Evolutionary conservation across 345 rosid genomes (phyloP).

Genomic region (Eucalyptus regnans): DNA sequence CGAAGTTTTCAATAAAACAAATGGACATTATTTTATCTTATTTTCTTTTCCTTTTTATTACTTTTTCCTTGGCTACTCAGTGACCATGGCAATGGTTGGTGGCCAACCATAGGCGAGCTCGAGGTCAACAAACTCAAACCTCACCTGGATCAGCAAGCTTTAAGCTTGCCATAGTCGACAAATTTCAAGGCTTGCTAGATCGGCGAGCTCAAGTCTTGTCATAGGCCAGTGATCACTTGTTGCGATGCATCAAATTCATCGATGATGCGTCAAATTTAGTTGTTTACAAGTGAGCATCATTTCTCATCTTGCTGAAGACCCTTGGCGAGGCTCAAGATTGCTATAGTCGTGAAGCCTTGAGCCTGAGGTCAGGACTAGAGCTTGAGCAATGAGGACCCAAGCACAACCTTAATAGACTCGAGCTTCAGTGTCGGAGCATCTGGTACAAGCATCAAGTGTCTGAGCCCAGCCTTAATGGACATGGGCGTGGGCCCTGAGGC

Average conservation of each 20-base stretch:
- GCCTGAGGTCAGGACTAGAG: fast-evolving
- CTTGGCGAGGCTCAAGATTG: too few relatives aligned
- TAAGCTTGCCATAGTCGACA: fast-evolving
- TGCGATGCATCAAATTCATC: too few relatives aligned
- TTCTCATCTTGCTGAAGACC: not conserved
- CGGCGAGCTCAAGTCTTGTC: too few relatives aligned
- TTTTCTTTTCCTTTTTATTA: too few relatives aligned
- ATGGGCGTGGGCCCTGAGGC: fast-evolving
- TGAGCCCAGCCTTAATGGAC: fast-evolving
- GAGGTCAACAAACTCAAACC: fast-evolving
- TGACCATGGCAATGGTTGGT: fast-evolving
- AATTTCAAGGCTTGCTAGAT: not conserved
- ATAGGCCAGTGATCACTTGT: fast-evolving
- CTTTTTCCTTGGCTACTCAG: fast-evolving
- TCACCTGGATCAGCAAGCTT: not conserved
- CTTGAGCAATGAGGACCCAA: not conserved
- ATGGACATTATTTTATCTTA: fast-evolving
- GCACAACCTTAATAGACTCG: fast-evolving
- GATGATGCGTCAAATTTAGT: fast-evolving
- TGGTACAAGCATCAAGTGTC: fast-evolving
- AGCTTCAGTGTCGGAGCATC: fast-evolving
- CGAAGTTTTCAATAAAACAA: fast-evolving
- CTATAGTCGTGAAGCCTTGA: too few relatives aligned
- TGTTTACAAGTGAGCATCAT: fast-evolving
- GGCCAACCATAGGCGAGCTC: too few relatives aligned